These are phyloP conservation scores for Ogataea paradorogensis DNA, from an alignment of 805 yeast species.

Conservation along the genomic window DNA sequence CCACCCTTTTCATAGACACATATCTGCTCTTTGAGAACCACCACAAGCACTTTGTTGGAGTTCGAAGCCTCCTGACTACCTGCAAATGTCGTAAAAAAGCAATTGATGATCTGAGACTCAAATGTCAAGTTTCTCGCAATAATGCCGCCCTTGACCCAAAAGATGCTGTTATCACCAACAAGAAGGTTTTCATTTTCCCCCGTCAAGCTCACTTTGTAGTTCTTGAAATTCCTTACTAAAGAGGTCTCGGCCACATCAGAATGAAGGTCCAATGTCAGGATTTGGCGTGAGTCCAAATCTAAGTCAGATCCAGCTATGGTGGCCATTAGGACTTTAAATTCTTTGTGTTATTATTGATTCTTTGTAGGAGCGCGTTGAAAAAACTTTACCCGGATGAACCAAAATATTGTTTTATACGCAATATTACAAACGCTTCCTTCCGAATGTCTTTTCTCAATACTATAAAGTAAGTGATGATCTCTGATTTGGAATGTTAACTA, in stretches of 20 bases:
- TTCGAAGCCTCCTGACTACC: slow-evolving; percentile 10
- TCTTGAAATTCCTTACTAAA: slow-evolving; percentile 3
- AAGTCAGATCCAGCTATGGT: slow-evolving; percentile 13
- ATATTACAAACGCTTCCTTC: not conserved
- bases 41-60: slow-evolving; percentile 46
- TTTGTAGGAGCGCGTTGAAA: slow-evolving; percentile 5
- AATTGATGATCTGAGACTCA: slow-evolving; percentile 51
- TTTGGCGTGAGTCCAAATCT: slow-evolving; percentile 16
- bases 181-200: slow-evolving; percentile 24
- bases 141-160: slow-evolving; percentile 49
- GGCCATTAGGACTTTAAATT: slow-evolving; percentile 4
- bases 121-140: slow-evolving; percentile 48
- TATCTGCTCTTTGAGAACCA: slow-evolving; percentile 59
- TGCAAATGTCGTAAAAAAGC: slow-evolving; percentile 59
- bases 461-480: slow-evolving; percentile 30
- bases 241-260: slow-evolving; percentile 19
- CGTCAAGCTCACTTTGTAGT: slow-evolving; percentile 21
- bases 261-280: slow-evolving; percentile 21
- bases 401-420: not conserved
- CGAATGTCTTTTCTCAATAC: slow-evolving; percentile 40
- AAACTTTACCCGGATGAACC: slow-evolving; percentile 9
- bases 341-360: not conserved
- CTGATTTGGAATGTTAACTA: not conserved
- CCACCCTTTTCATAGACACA: slow-evolving; percentile 63
- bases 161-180: slow-evolving; percentile 35